Base-by-base conservation (phyloP, 768 basidiomycete species). In the Mycena olivaceomarginata region DNA sequence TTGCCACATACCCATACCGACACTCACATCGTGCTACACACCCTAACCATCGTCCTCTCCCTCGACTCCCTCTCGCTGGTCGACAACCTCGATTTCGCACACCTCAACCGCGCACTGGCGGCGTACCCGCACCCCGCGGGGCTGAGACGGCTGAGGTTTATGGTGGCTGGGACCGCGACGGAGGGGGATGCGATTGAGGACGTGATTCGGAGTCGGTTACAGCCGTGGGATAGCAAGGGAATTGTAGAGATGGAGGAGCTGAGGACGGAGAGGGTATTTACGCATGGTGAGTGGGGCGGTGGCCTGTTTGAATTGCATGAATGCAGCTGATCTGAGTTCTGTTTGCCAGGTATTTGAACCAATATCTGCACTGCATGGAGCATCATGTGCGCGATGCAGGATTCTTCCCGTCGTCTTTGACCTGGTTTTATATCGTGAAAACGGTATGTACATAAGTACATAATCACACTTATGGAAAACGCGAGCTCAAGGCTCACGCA, bases 71-170 rank as follows among this genome's bases (percentile, higher is more conserved):
- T 64, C 62, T 46, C 63, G 37, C 31, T 73, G 25, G 74, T 87
- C 75, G 83, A 83, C 8, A 74, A 84, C 13, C 72, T 87, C 56
- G 82, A 82, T 40, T 82, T 82, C 13, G 77, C 79, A 37, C 82
- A 82, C 75, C 84, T 86, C 40, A 79, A 82, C 51, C 79, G 70
- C 3, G 74, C 81, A 5, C 77, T 83, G 13, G 56, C 70, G 43
- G 37, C 43, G 46, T 7, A 4, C 18, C 22, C 56, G 18, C 66
- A 62, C 9, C 22, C 59, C 45, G 9, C 57, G 4, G 16, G 16
- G 41, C 60, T 75, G 39, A 31, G 18, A 31, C 74, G 67, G 2
- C 51, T 69, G 67, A 46, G 56, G 13, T 75, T 68, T 15, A 53
- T 63, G 1, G 67, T 75, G 48, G 69, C 40, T 63, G 45, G 31